Evolutionary conservation across 371 early-diverging fungal genomes (phyloP).

Genomic region (Mucor indicus): DNA sequence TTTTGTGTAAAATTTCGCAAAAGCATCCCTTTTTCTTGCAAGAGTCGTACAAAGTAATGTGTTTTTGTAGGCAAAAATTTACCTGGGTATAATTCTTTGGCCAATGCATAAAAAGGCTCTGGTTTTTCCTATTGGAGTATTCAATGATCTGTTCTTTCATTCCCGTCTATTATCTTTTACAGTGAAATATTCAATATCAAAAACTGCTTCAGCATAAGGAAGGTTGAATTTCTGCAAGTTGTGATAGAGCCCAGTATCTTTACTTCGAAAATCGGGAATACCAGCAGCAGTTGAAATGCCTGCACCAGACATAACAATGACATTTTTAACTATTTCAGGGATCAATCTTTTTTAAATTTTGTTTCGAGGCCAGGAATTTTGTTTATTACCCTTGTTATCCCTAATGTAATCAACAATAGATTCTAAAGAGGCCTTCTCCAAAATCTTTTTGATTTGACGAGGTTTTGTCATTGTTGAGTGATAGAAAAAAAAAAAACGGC

Average conservation of each 20-base stretch:
- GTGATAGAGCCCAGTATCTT: conserved; percentile 90
- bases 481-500: no score
- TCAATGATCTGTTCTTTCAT: background rate
- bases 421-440: conserved; percentile 22
- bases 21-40: conserved; percentile 72
- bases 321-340: conserved; percentile 54
- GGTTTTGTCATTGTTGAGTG: conserved; percentile 6
- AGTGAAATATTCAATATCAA: conserved; percentile 87
- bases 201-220: conserved; percentile 93
- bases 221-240: conserved; percentile 84
- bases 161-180: conserved; percentile 24
- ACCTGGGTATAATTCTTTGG: conserved; percentile 91
- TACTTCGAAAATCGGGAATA: conserved; percentile 90
- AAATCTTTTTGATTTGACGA: conserved; percentile 11
- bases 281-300: conserved; percentile 94
- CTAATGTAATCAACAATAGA: conserved; percentile 29
- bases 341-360: background rate
- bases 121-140: conserved; percentile 60
- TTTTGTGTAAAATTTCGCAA: conserved; percentile 92
- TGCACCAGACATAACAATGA: conserved; percentile 93
- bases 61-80: conserved; percentile 77
- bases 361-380: no score
- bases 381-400: conserved; percentile 25
- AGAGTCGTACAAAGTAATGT: conserved; percentile 82
- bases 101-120: conserved; percentile 85